Conservation (phyloP, 2,329 filamentous ascomycete genomes). For the Boeremia lycopersici region DNA sequence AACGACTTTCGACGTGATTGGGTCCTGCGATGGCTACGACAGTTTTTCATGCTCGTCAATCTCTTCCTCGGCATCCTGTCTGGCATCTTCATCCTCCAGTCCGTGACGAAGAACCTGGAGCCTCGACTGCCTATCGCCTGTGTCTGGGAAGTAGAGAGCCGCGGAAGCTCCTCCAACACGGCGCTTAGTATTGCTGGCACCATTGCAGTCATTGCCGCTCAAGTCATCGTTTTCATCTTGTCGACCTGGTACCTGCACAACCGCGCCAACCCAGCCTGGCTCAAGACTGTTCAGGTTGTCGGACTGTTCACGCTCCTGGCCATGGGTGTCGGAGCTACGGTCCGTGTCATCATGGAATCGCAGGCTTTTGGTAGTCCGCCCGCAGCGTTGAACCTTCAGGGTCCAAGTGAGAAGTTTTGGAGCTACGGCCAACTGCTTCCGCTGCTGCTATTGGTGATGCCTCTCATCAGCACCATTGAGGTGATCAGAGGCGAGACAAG, state of each 20-base stretch:
- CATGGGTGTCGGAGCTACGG: constrained; percentile 64
- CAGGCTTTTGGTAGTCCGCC: constrained; percentile 65
- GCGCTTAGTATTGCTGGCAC: constrained; percentile 63
- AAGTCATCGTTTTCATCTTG: constrained; percentile 63
- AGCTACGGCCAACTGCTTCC: constrained; percentile 68
- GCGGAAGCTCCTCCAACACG: constrained; percentile 47
- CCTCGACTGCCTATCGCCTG: constrained; percentile 65
- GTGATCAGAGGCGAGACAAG: constrained; percentile 60
- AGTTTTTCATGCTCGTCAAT: constrained; percentile 70
- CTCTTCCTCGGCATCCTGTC: constrained; percentile 63
- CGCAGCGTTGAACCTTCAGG: constrained; percentile 53
- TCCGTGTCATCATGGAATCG: constrained; percentile 62
- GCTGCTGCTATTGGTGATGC: constrained; percentile 64
- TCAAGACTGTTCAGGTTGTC: constrained; percentile 59
- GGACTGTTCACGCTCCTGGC: constrained; percentile 59
- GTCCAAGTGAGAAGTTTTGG: constrained; percentile 63
- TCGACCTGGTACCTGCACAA: constrained; percentile 70
- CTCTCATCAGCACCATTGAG: constrained; percentile 65
- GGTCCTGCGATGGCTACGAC: constrained; percentile 69
- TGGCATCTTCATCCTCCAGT: constrained; percentile 63
- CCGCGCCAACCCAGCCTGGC: constrained; percentile 58
- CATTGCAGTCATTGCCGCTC: constrained; percentile 65
- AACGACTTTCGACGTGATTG: constrained; percentile 70
- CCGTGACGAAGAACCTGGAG: constrained; percentile 59
- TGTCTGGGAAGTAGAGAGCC: constrained; percentile 59